A percentile compares a stretch with the other conserved stretches of the same genome.
These are phyloP conservation scores for Herpotrichia juniperi DNA, from an alignment of 2,329 filamentous ascomycete species.

Conservation along the genomic window DNA sequence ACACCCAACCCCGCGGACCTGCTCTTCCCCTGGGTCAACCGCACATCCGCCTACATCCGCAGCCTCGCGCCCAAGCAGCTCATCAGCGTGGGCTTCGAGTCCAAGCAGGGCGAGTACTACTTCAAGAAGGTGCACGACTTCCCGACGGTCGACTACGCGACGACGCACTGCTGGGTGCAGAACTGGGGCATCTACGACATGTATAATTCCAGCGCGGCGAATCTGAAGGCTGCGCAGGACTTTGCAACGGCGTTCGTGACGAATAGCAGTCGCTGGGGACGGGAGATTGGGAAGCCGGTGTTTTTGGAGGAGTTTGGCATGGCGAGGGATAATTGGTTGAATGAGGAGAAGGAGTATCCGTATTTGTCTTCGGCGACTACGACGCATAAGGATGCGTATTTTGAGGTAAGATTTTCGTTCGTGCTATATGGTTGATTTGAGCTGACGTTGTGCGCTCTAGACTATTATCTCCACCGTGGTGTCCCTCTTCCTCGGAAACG, in stretches of 20 bases:
- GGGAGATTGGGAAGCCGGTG: slow-evolving; percentile 46
- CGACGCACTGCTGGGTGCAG: slow-evolving; percentile 49
- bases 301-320: slow-evolving; percentile 50
- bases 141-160: slow-evolving; percentile 46
- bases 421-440: not conserved
- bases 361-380: slow-evolving; percentile 44
- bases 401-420: slow-evolving; percentile 23
- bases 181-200: slow-evolving; percentile 50
- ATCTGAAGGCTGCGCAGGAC: slow-evolving; percentile 39
- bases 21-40: slow-evolving; percentile 45
- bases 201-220: slow-evolving; percentile 39
- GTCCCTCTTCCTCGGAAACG: slow-evolving; percentile 40
- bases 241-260: slow-evolving; percentile 43
- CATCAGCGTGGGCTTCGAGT: slow-evolving; percentile 46
- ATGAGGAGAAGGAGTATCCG: slow-evolving; percentile 41
- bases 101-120: slow-evolving; percentile 48
- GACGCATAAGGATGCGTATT: slow-evolving; percentile 47
- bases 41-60: slow-evolving; percentile 46
- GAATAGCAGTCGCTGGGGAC: slow-evolving; percentile 41
- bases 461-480: slow-evolving; percentile 45
- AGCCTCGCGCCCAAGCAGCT: slow-evolving; percentile 44
- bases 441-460: slow-evolving; percentile 4
- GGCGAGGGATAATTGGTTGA: slow-evolving; percentile 49
- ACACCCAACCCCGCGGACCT: slow-evolving; percentile 37
- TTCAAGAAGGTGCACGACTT: slow-evolving; percentile 47